Base-by-base conservation (phyloP, 176 grass and related monocot species). In the Cenchrus purpureus region DNA sequence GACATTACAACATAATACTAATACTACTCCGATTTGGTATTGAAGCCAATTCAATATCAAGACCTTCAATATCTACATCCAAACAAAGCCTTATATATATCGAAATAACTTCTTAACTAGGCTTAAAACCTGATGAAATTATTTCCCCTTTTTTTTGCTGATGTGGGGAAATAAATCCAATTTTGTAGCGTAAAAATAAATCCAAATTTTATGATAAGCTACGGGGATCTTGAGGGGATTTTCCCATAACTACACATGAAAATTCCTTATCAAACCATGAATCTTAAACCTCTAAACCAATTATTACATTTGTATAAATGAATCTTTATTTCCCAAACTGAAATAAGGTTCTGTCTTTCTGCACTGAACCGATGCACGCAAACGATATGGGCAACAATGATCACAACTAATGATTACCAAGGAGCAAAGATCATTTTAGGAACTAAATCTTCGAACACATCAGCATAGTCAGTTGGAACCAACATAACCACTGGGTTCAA, bases 401-500 rank as follows among this genome's bases (percentile, higher is more conserved):
- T 58, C 57, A 22, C n/a, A 45, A 77, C 40, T 40, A 57, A 85
- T 69, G 9, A 78, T 78, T 59, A 69, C 52, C 7, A 49, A 29
- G 16, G 16, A 59, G n/a, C 53, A 78, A 58, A 60, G 52, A 68
- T 78, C 10, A 10, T 68, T 20, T n/a, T 68, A 58, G n/a, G 37
- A 50, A 78, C 67, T 54, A n/a, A 69, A 37, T 5, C 63, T 13
- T 6, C 51, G 68, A 85, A 37, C 22, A 32, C 63, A 49, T 58
- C 34, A 67, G 20, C 3, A 19, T 48, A 48, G 51, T 78, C 52
- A 77, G 50, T 77, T 48, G 50, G 14, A 13, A 59, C 83, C 83
- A 78, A 78, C 56, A 7, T 44, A 86, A n/a, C 45, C 68, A 54
- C 51, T 79, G 5, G 50, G 77, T 68, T 74, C 59, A 80, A 74